Evolutionary conservation across 805 yeast genomes (phyloP), one percentile per base, ranked within the genome.

Genomic region (Zygotorulaspora sp.): DNA sequence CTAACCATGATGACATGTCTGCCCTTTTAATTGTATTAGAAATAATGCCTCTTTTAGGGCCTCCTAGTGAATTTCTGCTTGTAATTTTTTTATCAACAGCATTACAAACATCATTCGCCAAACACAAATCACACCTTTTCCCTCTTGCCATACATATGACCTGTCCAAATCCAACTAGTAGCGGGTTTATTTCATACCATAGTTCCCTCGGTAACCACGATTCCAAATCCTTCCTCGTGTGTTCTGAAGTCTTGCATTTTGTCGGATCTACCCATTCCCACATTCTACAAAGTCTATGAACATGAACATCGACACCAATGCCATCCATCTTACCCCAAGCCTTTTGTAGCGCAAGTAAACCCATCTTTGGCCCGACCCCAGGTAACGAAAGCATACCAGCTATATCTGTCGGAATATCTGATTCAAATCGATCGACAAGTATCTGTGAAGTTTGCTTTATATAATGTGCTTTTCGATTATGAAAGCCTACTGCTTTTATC

Each of bases 331-430:
- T 66, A 14, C 66, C 65, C 96, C 96, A 88, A 0, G 92, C 95
- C 27, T 77, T 74, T 52, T 87, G 95, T 41, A 87, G 65, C 1
- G 89, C 70, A 26, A 89, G 62, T 56, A 75, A 83, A 0, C 94
- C 95, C 97, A 89, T 89, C 58, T 89, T 89, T 6, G 96, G 96
- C 0, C 97, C 97, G 2, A 89, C 95, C 0, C 97, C 97, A 0
- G 96, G 96, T 21, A 89, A 64, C 0, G 72, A 60, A 4, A 74
- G 68, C 35, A 89, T 68, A 1, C 80, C 89, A 5, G 72, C 77
- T 6, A 55, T 83, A 70, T 2, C 80, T 71, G 41, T 71, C 0
- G 97, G 97, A 3, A 90, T 71, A 47, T 88, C 96, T 6, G 78
- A 78, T 8, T 66, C 64, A 54, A 70, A 77, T 14, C 70, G 52